Evolutionary conservation across 768 basidiomycete genomes (phyloP).

Genomic region (Boletus rufocinnamomeus): DNA sequence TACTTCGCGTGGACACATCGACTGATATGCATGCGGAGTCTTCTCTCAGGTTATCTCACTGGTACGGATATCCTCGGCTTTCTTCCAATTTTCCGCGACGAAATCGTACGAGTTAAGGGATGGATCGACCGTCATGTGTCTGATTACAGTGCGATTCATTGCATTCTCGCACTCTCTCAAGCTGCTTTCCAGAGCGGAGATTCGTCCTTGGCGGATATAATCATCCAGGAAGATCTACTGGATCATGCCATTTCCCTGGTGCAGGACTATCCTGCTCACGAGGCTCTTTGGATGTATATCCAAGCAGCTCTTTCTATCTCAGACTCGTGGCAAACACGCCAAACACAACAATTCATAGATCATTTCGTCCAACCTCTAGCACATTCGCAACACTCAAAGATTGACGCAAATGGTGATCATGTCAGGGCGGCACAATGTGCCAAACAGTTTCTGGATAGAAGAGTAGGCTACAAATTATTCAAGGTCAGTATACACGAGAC

Average conservation of each 20-base stretch:
- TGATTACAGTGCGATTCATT: conserved; percentile 67
- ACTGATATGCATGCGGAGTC: conserved; percentile 46
- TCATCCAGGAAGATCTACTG: conserved; percentile 10
- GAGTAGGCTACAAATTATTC: neutral
- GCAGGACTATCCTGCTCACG: conserved; percentile 52
- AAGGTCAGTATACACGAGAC: neutral
- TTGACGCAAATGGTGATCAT: neutral
- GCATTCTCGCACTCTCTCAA: conserved; percentile 43
- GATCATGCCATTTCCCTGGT: conserved; percentile 54
- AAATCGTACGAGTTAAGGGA: conserved; percentile 38
- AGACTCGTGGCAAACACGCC: neutral
- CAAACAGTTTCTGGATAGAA: conserved; percentile 12
- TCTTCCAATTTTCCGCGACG: conserved; percentile 39
- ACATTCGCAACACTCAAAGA: neutral
- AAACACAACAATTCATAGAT: conserved; percentile 11
- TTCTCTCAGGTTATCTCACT: conserved; percentile 21
- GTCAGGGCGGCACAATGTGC: conserved; percentile 11
- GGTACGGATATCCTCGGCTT: conserved; percentile 19
- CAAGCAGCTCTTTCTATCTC: conserved; percentile 7
- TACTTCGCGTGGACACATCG: conserved; percentile 76
- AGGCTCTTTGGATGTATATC: conserved; percentile 63
- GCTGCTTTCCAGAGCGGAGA: conserved; percentile 10
- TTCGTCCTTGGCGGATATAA: conserved; percentile 1
- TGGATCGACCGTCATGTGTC: conserved; percentile 70
- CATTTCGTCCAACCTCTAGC: conserved; percentile 23